phyloP scores from a whole-genome alignment of 2,329 filamentous ascomycete genomes.

The Penicillium sp. region DNA sequence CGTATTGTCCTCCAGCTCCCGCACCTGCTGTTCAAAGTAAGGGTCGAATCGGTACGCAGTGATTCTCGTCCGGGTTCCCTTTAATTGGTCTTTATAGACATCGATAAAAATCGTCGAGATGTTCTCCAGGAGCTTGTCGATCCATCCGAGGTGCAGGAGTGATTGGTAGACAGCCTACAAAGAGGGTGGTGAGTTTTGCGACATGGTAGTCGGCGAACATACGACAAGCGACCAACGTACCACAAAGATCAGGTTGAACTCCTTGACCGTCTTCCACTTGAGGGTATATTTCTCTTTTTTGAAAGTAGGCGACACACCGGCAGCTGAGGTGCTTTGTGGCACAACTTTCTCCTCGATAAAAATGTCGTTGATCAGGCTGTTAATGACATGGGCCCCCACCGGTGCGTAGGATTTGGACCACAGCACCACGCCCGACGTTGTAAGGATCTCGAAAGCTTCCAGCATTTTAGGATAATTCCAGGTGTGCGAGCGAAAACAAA shows the following conservation, averaged over 20 bases:
- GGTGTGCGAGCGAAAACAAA: constrained; percentile 1
- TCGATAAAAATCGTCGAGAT: constrained; percentile 88
- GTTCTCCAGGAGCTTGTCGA: constrained; percentile 93
- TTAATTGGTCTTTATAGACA: constrained; percentile 83
- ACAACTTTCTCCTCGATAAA: constrained; percentile 92
- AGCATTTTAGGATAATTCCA: constrained; percentile 68
- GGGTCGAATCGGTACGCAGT: constrained; percentile 83
- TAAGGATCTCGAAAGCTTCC: constrained; percentile 94
- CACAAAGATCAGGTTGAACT: constrained; percentile 92
- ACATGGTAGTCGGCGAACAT: neutral
- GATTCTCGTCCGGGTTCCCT: constrained; percentile 71
- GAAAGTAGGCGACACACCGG: constrained; percentile 67
- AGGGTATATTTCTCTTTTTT: constrained; percentile 90
- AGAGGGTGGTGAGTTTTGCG: constrained; percentile 18
- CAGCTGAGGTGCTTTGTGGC: constrained; percentile 55
- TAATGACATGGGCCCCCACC: constrained; percentile 79
- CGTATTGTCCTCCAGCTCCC: constrained; percentile 60
- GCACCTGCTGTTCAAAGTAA: constrained; percentile 91
- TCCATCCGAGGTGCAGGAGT: constrained; percentile 90
- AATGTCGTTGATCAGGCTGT: constrained; percentile 91
- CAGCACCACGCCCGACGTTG: constrained; percentile 91
- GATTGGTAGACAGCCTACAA: constrained; percentile 90
- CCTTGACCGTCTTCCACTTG: constrained; percentile 90
- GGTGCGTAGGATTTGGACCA: constrained; percentile 87
- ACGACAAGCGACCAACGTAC: constrained; percentile 51